Percentiles rank a stretch among this genome's conserved stretches.
These are phyloP conservation scores for Penicillium canescens DNA, from an alignment of 495 filamentous ascomycete species.

Conservation along the genomic window DNA sequence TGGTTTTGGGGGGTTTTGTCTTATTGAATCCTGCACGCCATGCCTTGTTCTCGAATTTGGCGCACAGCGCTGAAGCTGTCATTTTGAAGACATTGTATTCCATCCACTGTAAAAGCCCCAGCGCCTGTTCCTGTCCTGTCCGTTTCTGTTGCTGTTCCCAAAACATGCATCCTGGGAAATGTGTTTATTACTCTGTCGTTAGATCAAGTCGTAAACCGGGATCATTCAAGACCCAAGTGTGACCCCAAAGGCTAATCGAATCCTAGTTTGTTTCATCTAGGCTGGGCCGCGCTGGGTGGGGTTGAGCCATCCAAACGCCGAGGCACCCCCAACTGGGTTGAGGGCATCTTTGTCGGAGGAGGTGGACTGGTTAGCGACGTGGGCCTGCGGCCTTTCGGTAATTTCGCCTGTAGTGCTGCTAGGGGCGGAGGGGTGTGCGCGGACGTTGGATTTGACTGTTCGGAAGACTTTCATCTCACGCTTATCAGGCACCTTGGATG, in stretches of 20 bases:
- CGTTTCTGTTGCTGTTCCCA: background rate
- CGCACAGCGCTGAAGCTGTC: background rate
- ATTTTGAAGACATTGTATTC: no score
- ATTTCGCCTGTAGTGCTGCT: conserved; percentile 27
- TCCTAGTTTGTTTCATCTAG: conserved; percentile 33
- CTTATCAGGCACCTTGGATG: conserved; percentile 46
- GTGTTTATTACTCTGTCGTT: background rate
- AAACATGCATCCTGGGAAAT: no score
- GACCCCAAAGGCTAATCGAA: conserved; percentile 1
- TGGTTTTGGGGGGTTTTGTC: background rate
- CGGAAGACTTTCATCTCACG: conserved; percentile 80
- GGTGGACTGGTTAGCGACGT: conserved; percentile 23
- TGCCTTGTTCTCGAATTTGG: background rate
- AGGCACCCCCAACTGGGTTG: conserved; percentile 90
- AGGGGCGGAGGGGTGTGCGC: conserved; percentile 37
- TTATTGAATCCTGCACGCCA: background rate
- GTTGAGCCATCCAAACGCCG: conserved; percentile 94
- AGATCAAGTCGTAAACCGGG: background rate
- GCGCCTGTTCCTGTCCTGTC: background rate
- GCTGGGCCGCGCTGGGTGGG: conserved; percentile 19
- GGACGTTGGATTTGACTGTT: conserved; percentile 55
- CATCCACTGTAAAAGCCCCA: background rate
- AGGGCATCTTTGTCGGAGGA: conserved; percentile 37
- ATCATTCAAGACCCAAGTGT: conserved; percentile 2
- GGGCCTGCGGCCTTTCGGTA: conserved; percentile 17